phyloP scores from a whole-genome alignment of 1,284 basidiomycete species.

The Cryptococcus wingfieldii region DNA sequence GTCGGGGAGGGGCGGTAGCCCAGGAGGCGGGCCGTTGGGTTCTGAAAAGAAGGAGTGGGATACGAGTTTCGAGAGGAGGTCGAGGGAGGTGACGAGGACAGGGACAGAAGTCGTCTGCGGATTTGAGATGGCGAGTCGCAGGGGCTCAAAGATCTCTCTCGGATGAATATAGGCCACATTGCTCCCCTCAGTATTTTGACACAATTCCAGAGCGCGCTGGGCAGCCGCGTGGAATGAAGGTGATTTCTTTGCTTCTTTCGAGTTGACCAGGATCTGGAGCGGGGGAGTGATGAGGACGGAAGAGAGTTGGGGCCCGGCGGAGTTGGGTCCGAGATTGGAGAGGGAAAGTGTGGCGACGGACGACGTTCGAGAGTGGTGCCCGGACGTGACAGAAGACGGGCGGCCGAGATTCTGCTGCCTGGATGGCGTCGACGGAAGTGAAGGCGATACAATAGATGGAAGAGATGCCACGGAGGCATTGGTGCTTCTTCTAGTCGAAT shows the following conservation, averaged over 20 bases:
- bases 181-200: constrained; percentile 64
- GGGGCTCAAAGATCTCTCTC: constrained; percentile 84
- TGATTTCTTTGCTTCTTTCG: constrained; percentile 84
- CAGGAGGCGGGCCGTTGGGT: constrained; percentile 53
- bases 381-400: constrained; percentile 8
- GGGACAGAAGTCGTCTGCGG: constrained; percentile 81
- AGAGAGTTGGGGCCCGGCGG: constrained; percentile 44
- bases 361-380: constrained; percentile 32
- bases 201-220: constrained; percentile 74
- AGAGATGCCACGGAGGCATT: constrained; percentile 20
- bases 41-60: constrained; percentile 86
- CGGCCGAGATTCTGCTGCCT: constrained; percentile 19
- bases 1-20: constrained; percentile 71
- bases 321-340: constrained; percentile 16
- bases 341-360: constrained; percentile 38
- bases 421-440: constrained; percentile 21
- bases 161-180: constrained; percentile 52
- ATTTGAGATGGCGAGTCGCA: constrained; percentile 72
- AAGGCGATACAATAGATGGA: constrained; percentile 20
- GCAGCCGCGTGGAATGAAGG: constrained; percentile 74
- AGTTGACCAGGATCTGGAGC: constrained; percentile 77
- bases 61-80: constrained; percentile 92
- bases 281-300: constrained; percentile 67
- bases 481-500: not conserved
- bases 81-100: constrained; percentile 87